Percentiles rank a stretch among this genome's conserved stretches.
These are phyloP conservation scores for Gilbertella persicaria DNA, from an alignment of 371 early-diverging fungal species.

Conservation along the genomic window DNA sequence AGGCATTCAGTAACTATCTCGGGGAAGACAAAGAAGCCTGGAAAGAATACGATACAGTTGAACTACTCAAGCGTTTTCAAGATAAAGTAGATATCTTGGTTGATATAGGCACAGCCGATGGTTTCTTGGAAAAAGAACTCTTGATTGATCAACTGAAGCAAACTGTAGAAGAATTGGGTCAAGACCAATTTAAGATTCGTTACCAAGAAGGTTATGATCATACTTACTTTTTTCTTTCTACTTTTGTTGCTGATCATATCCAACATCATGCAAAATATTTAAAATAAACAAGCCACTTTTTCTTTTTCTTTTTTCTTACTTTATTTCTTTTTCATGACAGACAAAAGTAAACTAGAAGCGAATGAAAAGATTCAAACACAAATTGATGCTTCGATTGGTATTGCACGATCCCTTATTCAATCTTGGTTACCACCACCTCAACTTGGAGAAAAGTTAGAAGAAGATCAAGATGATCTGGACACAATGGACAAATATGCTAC, in stretches of 20 bases:
- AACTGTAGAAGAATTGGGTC: constrained; percentile 39
- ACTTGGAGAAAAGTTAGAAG: constrained; percentile 36
- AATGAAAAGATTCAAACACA: constrained; percentile 51
- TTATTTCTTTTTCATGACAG: not conserved
- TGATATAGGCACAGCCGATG: constrained; percentile 69
- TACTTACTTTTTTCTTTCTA: constrained; percentile 80
- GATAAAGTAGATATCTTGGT: constrained; percentile 41
- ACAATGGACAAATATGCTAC: constrained; percentile 33
- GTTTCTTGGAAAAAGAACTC: constrained; percentile 70
- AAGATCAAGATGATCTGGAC: constrained; percentile 35
- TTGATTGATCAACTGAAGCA: constrained; percentile 59
- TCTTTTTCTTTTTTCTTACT: constrained; percentile 3
- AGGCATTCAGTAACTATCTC: constrained; percentile 78
- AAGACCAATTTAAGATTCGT: constrained; percentile 59
- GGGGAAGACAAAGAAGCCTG: constrained; percentile 62
- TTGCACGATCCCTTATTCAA: constrained; percentile 42
- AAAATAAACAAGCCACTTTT: constrained; percentile 25
- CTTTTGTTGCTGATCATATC: constrained; percentile 80
- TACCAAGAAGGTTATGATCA: constrained; percentile 87
- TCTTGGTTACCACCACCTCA: constrained; percentile 49
- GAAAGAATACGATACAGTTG: constrained; percentile 76
- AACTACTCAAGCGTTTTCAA: constrained; percentile 49
- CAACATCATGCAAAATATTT: constrained; percentile 66
- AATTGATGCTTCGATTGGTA: constrained; percentile 49
- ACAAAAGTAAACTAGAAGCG: constrained; percentile 29